These are phyloP conservation scores for Neodidymelliopsis sp. DNA, from an alignment of 2,329 filamentous ascomycete species.

Conservation along the genomic window DNA sequence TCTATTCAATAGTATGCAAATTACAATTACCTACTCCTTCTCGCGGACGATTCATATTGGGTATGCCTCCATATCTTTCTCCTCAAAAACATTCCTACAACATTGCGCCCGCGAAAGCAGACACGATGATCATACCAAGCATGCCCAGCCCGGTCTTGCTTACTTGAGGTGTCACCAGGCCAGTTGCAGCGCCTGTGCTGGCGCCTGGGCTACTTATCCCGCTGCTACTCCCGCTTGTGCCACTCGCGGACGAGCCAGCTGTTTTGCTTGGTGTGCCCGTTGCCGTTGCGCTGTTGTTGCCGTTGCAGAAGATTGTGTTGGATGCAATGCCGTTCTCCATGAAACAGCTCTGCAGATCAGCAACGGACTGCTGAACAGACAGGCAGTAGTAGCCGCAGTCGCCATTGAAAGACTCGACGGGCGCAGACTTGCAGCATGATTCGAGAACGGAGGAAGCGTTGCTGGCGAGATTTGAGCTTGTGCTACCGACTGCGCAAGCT, in stretches of 20 bases:
- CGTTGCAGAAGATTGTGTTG: constrained; percentile 34
- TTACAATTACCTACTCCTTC: no score
- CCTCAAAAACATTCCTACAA: constrained; percentile 23
- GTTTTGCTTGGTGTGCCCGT: constrained; percentile 30
- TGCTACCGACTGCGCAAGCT: constrained; percentile 39
- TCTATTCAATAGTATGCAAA: no score
- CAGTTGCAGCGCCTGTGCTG: constrained; percentile 26
- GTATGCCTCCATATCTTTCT: no score
- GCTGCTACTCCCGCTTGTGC: constrained; percentile 11
- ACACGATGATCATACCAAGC: constrained; percentile 37
- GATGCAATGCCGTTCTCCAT: constrained; percentile 35
- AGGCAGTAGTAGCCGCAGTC: constrained; percentile 44
- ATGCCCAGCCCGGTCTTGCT: constrained; percentile 41
- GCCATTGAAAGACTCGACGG: constrained; percentile 39
- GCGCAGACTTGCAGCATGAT: constrained; percentile 43
- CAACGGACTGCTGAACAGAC: constrained; percentile 34
- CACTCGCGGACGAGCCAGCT: constrained; percentile 19
- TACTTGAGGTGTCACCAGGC: constrained; percentile 25
- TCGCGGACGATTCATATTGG: no score
- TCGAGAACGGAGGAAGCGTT: constrained; percentile 36
- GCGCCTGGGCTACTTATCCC: constrained; percentile 11
- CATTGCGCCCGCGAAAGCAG: constrained; percentile 36
- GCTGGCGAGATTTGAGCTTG: constrained; percentile 27
- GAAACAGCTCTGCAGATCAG: constrained; percentile 39
- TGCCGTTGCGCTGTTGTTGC: constrained; percentile 36